phyloP scores from a whole-genome alignment of 805 yeast genomes.

The Cephaloascus albidus region DNA sequence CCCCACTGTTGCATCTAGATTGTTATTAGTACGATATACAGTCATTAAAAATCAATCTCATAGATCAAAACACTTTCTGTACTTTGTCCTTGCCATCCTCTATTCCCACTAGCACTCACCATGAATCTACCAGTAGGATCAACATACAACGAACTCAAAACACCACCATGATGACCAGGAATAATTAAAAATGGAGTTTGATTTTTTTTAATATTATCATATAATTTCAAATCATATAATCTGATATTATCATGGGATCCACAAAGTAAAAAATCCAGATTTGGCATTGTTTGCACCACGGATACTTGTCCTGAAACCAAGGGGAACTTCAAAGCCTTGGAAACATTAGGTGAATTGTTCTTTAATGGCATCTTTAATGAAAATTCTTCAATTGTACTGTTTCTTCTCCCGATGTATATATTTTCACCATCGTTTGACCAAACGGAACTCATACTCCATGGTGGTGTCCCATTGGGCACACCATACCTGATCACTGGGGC shows the following conservation, averaged over 20 bases:
- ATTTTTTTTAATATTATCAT: slow-evolving; percentile 23
- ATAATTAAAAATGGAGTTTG: slow-evolving; percentile 78
- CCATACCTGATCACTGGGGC: slow-evolving; percentile 38
- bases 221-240: slow-evolving; percentile 60
- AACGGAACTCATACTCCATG: slow-evolving; percentile 87
- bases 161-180: slow-evolving; percentile 97
- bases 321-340: slow-evolving; percentile 65
- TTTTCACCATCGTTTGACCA: slow-evolving; percentile 83
- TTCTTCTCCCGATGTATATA: slow-evolving; percentile 81
- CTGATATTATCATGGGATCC: slow-evolving; percentile 89
- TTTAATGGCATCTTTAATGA: slow-evolving; percentile 49
- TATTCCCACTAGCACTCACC: slow-evolving; percentile 86
- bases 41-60: slow-evolving; percentile 48
- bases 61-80: slow-evolving; percentile 79
- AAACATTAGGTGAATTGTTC: slow-evolving; percentile 35
- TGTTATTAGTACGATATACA: slow-evolving; percentile 2
- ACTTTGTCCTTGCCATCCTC: slow-evolving; percentile 87
- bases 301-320: slow-evolving; percentile 86
- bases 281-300: slow-evolving; percentile 71
- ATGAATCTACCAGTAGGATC: slow-evolving; percentile 85
- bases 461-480: slow-evolving; percentile 65
- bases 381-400: slow-evolving; percentile 74
- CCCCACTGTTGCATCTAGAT: too few relatives aligned
- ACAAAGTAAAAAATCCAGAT: slow-evolving; percentile 68
- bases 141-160: slow-evolving; percentile 62